Conservation (phyloP, 2,329 filamentous ascomycete species). For the Stachybotrys echinatus region DNA sequence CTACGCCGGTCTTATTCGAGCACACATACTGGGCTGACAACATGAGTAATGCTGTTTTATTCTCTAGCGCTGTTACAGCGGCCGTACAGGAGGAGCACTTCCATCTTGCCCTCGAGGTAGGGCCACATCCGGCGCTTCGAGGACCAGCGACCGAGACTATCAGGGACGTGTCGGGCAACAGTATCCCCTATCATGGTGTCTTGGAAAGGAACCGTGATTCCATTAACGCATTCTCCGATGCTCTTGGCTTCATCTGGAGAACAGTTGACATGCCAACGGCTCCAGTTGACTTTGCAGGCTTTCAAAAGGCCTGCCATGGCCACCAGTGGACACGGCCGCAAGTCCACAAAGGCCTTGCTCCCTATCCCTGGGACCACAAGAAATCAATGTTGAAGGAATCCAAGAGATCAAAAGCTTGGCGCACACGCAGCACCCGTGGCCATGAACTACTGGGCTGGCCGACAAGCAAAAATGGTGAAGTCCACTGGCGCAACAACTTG, state of each 20-base stretch:
- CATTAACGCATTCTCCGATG: constrained; percentile 1
- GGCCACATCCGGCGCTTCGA: constrained; percentile 39
- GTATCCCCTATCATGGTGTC: constrained; percentile 2
- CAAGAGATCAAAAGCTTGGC: not conserved
- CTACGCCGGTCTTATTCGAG: constrained; percentile 6
- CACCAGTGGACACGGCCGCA: not conserved
- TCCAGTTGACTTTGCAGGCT: constrained; percentile 3
- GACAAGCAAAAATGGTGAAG: not conserved
- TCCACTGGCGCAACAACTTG: not conserved
- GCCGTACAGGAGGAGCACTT: constrained; percentile 8
- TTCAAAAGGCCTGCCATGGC: not conserved
- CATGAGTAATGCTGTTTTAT: constrained; percentile 25
- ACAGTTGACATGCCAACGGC: not conserved
- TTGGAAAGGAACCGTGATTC: constrained; percentile 3
- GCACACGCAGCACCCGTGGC: not conserved
- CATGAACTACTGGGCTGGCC: not conserved
- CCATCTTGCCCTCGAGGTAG: constrained; percentile 32
- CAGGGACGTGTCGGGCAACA: constrained; percentile 29
- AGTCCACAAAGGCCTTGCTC: constrained; percentile 3
- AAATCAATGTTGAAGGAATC: not conserved
- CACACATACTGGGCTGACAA: constrained; percentile 30
- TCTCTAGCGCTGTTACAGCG: constrained; percentile 18
- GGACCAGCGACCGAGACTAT: constrained; percentile 26
- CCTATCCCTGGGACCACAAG: constrained; percentile 5
- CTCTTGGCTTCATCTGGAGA: constrained; percentile 2